Evolutionary conservation across 2,329 filamentous ascomycete species (phyloP).

Genomic region (Ambrosiella xylebori): DNA sequence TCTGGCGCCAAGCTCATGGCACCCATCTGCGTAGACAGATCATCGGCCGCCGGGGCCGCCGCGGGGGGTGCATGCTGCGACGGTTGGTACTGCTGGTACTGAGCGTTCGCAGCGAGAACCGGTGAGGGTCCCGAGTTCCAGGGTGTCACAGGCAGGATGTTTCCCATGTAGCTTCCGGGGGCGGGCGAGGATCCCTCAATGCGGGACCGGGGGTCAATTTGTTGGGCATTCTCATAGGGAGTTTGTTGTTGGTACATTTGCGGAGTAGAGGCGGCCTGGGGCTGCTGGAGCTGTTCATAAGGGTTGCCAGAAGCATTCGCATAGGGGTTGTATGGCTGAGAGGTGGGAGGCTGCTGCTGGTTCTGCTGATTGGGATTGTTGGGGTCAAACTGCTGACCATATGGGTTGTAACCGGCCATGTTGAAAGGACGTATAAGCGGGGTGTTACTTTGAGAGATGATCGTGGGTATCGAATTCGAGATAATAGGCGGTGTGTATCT

Average conservation of each 20-base stretch:
- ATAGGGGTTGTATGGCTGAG: background rate
- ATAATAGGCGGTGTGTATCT: background rate
- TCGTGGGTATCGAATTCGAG: background rate
- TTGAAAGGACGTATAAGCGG: background rate
- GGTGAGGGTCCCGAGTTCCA: background rate
- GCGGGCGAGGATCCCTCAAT: constrained; percentile 9
- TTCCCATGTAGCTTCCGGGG: background rate
- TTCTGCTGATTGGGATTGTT: background rate
- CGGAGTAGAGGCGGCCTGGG: constrained; percentile 9
- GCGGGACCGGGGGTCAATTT: constrained; percentile 1
- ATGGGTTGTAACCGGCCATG: constrained; percentile 1
- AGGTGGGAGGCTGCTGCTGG: background rate
- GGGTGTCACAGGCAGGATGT: no score
- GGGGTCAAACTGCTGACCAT: background rate
- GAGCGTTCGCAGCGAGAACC: background rate
- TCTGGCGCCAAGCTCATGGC: constrained; percentile 42
- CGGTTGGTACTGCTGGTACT: background rate
- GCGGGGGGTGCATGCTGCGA: background rate
- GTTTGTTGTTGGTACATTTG: constrained; percentile 1
- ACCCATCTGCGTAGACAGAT: constrained; percentile 56
- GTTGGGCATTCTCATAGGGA: background rate
- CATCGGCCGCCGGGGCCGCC: constrained; percentile 22
- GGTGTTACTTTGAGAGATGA: background rate
- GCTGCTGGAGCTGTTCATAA: constrained; percentile 26
- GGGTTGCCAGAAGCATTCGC: background rate